Base-by-base conservation (phyloP, 257 asterid genomes). In the Gentiana macrophylla region DNA sequence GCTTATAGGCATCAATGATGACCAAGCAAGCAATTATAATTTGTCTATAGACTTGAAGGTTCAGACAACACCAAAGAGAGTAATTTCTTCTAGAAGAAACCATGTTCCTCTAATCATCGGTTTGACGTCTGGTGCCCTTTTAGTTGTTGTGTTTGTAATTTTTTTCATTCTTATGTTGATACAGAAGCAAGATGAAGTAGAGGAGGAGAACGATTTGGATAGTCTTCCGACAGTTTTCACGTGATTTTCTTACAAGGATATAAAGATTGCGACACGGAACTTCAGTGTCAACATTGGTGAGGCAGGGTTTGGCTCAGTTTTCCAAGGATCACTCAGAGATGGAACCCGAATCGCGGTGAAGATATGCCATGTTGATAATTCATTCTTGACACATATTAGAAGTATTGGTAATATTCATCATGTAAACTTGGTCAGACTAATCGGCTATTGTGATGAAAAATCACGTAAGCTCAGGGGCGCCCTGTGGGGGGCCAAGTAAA, bases 391-490 rank as follows among this genome's bases (percentile, higher is more conserved):
- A 7, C 72, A 71, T 64, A 72, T 71, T 58, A 59, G 62, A 62
- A 61, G 62, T 1, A 71, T 66, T 10, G 77, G 77, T 44, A 66
- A 55, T 41, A 59, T 66, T 51, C 70, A 67, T 56, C 77, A 71
- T 57, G 53, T 71, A 13, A 66, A 66, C 50, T 33, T 71, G 57
- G 77, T 67, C 6, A 64, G 58, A 50, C 41, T 69, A 50, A 45
- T 69, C 15, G 74, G 70, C n/a, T 69, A 57, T 35, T 69, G 70
- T 2, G 70, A 72, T 4, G 76, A 71, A n/a, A 66, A 61, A 57
- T 65, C 76, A 32, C 71, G 62, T 24, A 24, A 24, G 24, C 24
- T 24, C n/a, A n/a, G n/a, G n/a, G n/a, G n/a, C n/a, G n/a, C n/a
- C n/a, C n/a, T n/a, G n/a, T n/a, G n/a, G n/a, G n/a, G n/a, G n/a